Conservation (phyloP, 139 green algal species). For the Coelastrella sp. region DNA sequence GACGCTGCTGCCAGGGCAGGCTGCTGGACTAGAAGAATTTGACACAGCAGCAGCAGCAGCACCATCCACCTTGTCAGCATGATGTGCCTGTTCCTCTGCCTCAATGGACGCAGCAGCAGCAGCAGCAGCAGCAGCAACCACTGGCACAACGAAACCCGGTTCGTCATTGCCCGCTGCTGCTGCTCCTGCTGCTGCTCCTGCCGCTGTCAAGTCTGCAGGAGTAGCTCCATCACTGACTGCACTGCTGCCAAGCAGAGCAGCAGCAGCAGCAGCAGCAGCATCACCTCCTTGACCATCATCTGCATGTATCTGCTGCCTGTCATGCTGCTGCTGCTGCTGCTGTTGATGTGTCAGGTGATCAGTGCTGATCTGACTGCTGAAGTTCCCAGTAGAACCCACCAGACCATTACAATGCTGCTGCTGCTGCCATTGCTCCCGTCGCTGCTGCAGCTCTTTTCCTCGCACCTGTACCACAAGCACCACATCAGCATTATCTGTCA, state of each 20-base stretch:
- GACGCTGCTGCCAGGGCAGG: background rate
- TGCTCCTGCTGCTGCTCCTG: background rate
- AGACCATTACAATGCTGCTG: background rate
- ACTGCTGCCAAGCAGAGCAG: background rate
- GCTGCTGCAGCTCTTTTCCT: background rate
- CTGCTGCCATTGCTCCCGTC: background rate
- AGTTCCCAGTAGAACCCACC: background rate
- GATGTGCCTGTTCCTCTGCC: background rate
- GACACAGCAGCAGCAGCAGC: background rate
- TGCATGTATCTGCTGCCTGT: background rate
- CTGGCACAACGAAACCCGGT: background rate
- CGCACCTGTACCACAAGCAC: background rate
- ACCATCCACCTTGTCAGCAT: background rate
- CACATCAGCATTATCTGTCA: background rate
- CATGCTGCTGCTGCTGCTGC: background rate
- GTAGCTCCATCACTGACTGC: background rate
- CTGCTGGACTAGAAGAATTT: background rate
- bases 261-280: background rate
- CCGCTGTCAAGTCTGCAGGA: background rate
- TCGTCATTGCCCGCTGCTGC: background rate
- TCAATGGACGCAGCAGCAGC: background rate
- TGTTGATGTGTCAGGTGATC: background rate
- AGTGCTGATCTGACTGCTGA: slow-evolving; percentile 4
- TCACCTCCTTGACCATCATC: background rate
- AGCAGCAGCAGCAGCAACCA: background rate